Percentiles rank a stretch among this genome's conserved stretches.
Conservation (phyloP, 371 early-diverging fungal genomes). For the Fennellomyces sp. region DNA sequence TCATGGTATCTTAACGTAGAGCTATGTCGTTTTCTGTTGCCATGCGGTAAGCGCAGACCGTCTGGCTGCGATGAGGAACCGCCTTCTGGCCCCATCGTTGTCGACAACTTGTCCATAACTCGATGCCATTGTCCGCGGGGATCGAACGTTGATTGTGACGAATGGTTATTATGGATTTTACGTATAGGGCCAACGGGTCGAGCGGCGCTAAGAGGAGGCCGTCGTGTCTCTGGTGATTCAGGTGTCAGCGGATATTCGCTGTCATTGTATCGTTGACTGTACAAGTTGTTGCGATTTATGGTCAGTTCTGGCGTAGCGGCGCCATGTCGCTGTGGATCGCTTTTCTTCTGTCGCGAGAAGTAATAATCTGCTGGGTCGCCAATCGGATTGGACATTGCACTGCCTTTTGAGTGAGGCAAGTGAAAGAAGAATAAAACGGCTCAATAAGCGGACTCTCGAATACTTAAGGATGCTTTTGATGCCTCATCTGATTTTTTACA, state of each 20-base stretch:
- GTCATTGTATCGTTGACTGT: neutral
- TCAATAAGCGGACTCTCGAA: no score
- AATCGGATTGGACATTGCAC: constrained; percentile 39
- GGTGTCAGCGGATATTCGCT: neutral
- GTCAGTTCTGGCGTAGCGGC: constrained; percentile 1
- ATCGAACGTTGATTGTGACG: neutral
- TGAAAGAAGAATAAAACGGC: no score
- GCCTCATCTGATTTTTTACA: no score
- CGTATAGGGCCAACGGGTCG: neutral
- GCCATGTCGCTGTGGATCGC: neutral
- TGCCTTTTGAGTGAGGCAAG: no score
- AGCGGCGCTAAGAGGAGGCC: neutral
- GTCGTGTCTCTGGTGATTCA: neutral
- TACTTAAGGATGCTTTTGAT: no score
- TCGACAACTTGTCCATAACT: neutral
- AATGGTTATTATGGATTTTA: neutral
- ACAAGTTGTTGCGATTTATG: constrained; percentile 1
- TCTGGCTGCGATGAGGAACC: no score
- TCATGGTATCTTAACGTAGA: neutral
- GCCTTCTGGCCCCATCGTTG: no score
- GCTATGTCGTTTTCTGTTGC: neutral
- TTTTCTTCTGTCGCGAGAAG: neutral
- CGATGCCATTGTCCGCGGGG: neutral
- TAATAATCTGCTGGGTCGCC: constrained; percentile 40
- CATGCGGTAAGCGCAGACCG: neutral